phyloP scores from a whole-genome alignment of 345 rosid species.

The Zanthoxylum bungeanum region DNA sequence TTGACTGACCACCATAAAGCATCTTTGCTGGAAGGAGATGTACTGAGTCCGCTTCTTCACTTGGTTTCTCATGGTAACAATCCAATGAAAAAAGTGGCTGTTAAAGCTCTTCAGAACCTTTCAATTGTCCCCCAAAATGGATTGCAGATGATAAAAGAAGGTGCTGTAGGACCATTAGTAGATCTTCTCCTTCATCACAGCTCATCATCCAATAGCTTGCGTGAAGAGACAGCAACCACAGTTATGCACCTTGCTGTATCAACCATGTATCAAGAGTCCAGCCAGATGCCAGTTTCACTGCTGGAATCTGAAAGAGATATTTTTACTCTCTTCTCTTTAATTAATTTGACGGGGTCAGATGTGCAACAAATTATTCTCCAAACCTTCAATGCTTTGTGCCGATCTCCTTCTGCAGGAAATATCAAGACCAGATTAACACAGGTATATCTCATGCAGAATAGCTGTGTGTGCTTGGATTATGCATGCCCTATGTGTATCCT shows the following conservation, averaged over 20 bases:
- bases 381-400: conserved; percentile 56
- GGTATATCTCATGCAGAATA: conserved; percentile 31
- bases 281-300: conserved; percentile 29
- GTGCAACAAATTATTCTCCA: conserved; percentile 54
- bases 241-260: conserved; percentile 57
- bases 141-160: conserved; percentile 59
- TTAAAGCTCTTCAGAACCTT: conserved; percentile 50
- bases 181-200: conserved; percentile 43
- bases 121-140: conserved; percentile 54
- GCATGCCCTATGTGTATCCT: not conserved
- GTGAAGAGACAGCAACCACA: conserved; percentile 51
- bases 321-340: conserved; percentile 51
- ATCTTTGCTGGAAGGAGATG: conserved; percentile 51
- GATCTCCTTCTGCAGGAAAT: conserved; percentile 42
- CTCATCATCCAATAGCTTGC: conserved; percentile 38
- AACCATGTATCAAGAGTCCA: conserved; percentile 42
- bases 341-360: conserved; percentile 43
- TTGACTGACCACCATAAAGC: conserved; percentile 59
- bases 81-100: conserved; percentile 40
- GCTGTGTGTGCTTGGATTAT: not conserved
- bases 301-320: conserved; percentile 55
- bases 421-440: conserved; percentile 46
- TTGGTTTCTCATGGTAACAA: conserved; percentile 34
- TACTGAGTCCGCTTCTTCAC: conserved; percentile 47
- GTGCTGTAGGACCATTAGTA: conserved; percentile 45